These are phyloP conservation scores for Eucalyptus grandis DNA, from an alignment of 345 rosid genomes.

Conservation along the genomic window DNA sequence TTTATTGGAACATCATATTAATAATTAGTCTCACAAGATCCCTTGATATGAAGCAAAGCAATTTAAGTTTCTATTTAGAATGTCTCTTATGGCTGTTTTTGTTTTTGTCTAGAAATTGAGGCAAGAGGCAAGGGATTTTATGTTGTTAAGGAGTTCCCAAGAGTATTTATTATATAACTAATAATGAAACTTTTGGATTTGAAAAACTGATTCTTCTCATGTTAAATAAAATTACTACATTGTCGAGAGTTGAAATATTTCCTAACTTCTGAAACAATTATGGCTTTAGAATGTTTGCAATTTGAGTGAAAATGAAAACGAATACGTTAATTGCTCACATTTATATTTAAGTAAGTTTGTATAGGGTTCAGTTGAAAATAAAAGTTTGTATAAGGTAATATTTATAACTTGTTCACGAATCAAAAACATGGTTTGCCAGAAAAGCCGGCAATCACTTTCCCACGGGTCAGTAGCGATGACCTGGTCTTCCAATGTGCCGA, in stretches of 20 bases:
- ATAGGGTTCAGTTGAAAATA: too few relatives aligned
- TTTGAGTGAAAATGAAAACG: not conserved
- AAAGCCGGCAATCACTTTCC: not conserved
- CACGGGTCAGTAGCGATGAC: not conserved
- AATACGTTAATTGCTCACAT: not conserved
- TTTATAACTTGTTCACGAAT: not conserved
- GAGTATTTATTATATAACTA: too few relatives aligned
- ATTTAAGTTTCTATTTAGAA: too few relatives aligned
- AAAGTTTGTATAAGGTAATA: too few relatives aligned
- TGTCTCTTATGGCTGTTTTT: too few relatives aligned
- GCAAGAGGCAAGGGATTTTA: too few relatives aligned
- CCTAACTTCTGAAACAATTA: not conserved
- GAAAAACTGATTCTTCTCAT: not conserved
- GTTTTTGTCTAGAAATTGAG: too few relatives aligned
- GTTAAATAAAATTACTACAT: too few relatives aligned
- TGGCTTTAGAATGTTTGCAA: not conserved
- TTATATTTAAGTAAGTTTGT: not conserved
- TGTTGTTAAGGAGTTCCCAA: too few relatives aligned
- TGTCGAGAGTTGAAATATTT: not conserved
- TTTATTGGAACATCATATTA: too few relatives aligned
- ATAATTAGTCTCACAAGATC: too few relatives aligned
- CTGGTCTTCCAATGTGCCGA: not conserved
- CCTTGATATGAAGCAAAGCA: too few relatives aligned
- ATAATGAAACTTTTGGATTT: not conserved
- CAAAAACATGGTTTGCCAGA: not conserved